Percentiles rank a stretch among this genome's conserved stretches.
These are phyloP conservation scores for Amanita pseudoporphyria DNA, from an alignment of 768 basidiomycete genomes.

Conservation along the genomic window DNA sequence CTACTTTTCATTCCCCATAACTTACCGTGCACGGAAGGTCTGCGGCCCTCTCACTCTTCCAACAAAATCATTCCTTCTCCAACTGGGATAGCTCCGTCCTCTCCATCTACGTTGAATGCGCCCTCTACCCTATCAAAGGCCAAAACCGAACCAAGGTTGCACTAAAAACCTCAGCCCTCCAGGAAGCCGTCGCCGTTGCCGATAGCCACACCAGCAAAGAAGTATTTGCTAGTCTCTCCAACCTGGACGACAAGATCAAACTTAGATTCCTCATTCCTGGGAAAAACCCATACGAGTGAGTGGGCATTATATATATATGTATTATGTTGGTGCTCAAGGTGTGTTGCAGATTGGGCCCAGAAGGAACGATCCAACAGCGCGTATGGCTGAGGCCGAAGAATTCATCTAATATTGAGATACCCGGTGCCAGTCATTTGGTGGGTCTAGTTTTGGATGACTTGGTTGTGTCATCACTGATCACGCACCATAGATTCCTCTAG, in stretches of 20 bases:
- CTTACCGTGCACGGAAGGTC: slow-evolving; percentile 24
- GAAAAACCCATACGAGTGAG: slow-evolving; percentile 23
- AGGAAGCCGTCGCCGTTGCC: slow-evolving; percentile 54
- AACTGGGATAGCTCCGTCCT: slow-evolving; percentile 62
- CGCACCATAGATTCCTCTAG: too few relatives aligned
- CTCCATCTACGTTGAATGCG: slow-evolving; percentile 50
- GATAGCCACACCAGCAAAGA: slow-evolving; percentile 34
- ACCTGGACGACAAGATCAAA: slow-evolving; percentile 40
- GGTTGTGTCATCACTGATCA: too few relatives aligned
- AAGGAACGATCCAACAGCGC: slow-evolving; percentile 23
- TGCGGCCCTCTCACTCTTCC: slow-evolving; percentile 44
- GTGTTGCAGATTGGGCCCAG: slow-evolving; percentile 21
- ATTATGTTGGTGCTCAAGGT: not conserved
- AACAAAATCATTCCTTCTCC: slow-evolving; percentile 53
- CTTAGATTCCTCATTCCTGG: slow-evolving; percentile 51
- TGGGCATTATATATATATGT: not conserved
- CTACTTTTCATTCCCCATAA: not conserved
- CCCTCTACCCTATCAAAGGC: slow-evolving; percentile 28
- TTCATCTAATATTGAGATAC: slow-evolving; percentile 29
- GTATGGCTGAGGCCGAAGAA: slow-evolving; percentile 37
- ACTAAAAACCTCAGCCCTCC: slow-evolving; percentile 58
- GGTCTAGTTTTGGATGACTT: slow-evolving; percentile 11
- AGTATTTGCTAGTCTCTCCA: slow-evolving; percentile 29
- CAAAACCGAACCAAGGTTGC: slow-evolving; percentile 25
- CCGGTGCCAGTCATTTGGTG: slow-evolving; percentile 36